Evolutionary conservation across 2,329 filamentous ascomycete genomes (phyloP), one percentile per base, ranked within the genome.

Genomic region (Ilyonectria destructans): DNA sequence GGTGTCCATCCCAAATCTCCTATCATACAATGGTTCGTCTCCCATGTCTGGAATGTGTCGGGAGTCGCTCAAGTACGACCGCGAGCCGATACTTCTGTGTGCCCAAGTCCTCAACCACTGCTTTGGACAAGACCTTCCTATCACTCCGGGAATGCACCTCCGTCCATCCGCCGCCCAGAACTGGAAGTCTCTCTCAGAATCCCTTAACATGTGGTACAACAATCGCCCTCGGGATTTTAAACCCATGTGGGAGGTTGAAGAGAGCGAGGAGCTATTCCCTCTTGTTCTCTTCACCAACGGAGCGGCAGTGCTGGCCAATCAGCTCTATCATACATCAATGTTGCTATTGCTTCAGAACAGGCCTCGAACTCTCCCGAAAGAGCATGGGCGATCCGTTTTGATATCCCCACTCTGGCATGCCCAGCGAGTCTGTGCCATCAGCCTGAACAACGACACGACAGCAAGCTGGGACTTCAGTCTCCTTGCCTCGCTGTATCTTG

Each of bases 301-400:
- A 23, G 80, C 80, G 13, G 77, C 83, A 0, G 75, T 88, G 19
- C 74, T 88, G 0, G 87, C 85, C 3, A 89, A 88, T 67, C 87
- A 89, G 70, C 78, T 89, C 3, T 89, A 88, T 71, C 88, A 89
- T 69, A 87, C 87, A 1, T 85, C 86, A 2, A 86, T 87, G 80
- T 74, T 88, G 8, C 74, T 88, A 0, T 77, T 89, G 62, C 80
- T 89, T 19, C 85, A 85, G 63, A 82, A 85, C 71, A 85, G 84
- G 66, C 87, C 87, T 19, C 81, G 84, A 5, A 85, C 82, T 3
- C 75, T 83, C 4, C 77, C 75, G 8, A 73, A 78, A 1, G 72
- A 77, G 13, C 75, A 77, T 23, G 75, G 78, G 8, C 75, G 67
- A 70, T 81, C 71, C 56, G 78, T 66, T 62, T 61, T 78, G 1